phyloP scores from a whole-genome alignment of 495 filamentous ascomycete species.

The Aspergillus ellipticus region DNA sequence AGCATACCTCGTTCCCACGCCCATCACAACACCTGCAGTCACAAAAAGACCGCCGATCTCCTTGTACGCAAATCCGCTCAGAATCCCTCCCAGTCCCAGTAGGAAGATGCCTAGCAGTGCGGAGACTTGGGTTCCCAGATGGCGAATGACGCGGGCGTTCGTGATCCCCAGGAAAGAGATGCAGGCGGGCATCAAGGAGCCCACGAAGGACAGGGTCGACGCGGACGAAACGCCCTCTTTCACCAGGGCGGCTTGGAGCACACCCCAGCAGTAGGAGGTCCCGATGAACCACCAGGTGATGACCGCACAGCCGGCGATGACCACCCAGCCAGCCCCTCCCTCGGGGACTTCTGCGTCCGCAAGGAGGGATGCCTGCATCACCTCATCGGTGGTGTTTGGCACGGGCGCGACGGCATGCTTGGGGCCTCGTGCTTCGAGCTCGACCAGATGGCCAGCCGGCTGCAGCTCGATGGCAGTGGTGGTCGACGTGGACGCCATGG shows the following conservation, averaged over 20 bases:
- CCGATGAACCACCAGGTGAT: slow-evolving; percentile 55
- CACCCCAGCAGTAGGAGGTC: slow-evolving; percentile 52
- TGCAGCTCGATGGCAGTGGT: slow-evolving; percentile 11
- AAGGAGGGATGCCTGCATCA: slow-evolving; percentile 46
- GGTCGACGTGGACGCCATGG: background rate
- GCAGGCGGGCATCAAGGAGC: slow-evolving; percentile 46
- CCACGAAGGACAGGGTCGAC: slow-evolving; percentile 54
- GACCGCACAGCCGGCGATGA: slow-evolving; percentile 48
- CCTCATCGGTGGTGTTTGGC: slow-evolving; percentile 24
- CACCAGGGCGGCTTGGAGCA: slow-evolving; percentile 53
- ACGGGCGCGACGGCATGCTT: background rate
- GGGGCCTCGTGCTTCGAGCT: background rate
- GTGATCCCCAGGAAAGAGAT: slow-evolving; percentile 47
- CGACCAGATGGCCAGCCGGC: background rate
- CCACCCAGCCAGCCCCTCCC: slow-evolving; percentile 57
- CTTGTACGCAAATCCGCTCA: slow-evolving; percentile 45
- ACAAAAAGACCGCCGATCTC: slow-evolving; percentile 53
- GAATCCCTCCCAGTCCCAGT: slow-evolving; percentile 45
- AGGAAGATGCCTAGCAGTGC: slow-evolving; percentile 44
- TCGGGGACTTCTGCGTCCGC: slow-evolving; percentile 52
- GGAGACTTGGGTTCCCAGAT: slow-evolving; percentile 42
- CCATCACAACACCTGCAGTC: slow-evolving; percentile 53
- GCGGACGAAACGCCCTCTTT: slow-evolving; percentile 41
- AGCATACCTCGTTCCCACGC: slow-evolving; percentile 45
- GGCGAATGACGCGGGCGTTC: slow-evolving; percentile 46